These are phyloP conservation scores for Suhomyces prunicola DNA, from an alignment of 805 yeast genomes.

Conservation along the genomic window DNA sequence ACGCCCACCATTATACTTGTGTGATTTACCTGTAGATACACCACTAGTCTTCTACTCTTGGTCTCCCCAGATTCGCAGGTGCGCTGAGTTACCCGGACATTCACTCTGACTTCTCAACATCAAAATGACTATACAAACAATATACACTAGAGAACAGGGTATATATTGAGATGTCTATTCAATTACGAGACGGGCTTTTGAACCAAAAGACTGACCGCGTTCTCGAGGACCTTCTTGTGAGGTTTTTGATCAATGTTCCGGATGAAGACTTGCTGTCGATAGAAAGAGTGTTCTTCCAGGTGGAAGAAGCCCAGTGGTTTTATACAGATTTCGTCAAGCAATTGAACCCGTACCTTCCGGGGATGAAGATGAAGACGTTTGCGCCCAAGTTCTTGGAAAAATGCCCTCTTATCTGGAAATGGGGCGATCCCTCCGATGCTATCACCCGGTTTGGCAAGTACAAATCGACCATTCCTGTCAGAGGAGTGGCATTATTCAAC, in stretches of 20 bases:
- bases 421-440: slow-evolving; percentile 82
- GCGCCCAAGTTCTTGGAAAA: slow-evolving; percentile 62
- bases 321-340: slow-evolving; percentile 79
- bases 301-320: slow-evolving; percentile 99
- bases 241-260: slow-evolving; percentile 91
- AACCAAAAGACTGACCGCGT: slow-evolving; percentile 68
- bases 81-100: neutral
- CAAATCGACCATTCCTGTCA: slow-evolving; percentile 87
- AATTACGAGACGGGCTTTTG: slow-evolving; percentile 52
- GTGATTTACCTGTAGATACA: too few species aligned
- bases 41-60: too few species aligned
- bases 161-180: slow-evolving; percentile 49
- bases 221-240: slow-evolving; percentile 79
- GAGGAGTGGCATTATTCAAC: slow-evolving; percentile 91
- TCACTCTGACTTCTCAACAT: neutral
- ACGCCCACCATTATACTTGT: too few species aligned
- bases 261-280: slow-evolving; percentile 81
- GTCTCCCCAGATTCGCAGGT: neutral
- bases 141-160: neutral
- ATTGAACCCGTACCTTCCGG: slow-evolving; percentile 71
- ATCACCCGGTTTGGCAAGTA: slow-evolving; percentile 75
- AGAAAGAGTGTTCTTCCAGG: slow-evolving; percentile 82
- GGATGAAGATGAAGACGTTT: slow-evolving; percentile 73
- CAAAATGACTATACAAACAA: neutral
- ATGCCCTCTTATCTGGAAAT: slow-evolving; percentile 78